These are phyloP conservation scores for Backusella westeae DNA, from an alignment of 192 early-diverging fungal species.

Conservation along the genomic window DNA sequence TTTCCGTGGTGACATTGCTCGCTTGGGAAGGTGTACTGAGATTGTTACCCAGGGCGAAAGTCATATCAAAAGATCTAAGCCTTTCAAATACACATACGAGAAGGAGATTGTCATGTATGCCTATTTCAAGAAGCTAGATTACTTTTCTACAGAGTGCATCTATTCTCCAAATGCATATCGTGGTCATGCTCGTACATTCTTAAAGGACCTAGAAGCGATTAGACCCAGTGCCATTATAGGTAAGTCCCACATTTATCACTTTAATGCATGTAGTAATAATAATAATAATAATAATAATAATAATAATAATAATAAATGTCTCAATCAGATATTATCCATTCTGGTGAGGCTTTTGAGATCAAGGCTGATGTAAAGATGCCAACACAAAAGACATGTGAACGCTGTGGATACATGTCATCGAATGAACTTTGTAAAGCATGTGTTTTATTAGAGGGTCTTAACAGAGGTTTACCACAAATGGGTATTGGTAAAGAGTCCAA, in stretches of 20 bases:
- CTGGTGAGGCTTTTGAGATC: slow-evolving; percentile 85
- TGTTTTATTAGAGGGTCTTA: slow-evolving; percentile 87
- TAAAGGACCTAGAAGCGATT: slow-evolving; percentile 93
- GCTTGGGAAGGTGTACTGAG: slow-evolving; percentile 88
- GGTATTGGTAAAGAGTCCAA: slow-evolving; percentile 53
- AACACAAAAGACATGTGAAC: slow-evolving; percentile 62
- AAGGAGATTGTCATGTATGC: slow-evolving; percentile 99
- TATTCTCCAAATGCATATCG: slow-evolving; percentile 98
- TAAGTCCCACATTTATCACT: slow-evolving; percentile 18
- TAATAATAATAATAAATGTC: background rate
- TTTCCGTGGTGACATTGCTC: slow-evolving; percentile 89
- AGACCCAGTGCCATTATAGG: slow-evolving; percentile 86
- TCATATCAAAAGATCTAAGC: slow-evolving; percentile 86
- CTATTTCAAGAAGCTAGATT: slow-evolving; percentile 94
- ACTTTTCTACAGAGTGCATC: slow-evolving; percentile 98
- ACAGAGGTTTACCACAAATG: slow-evolving; percentile 80
- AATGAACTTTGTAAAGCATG: slow-evolving; percentile 95
- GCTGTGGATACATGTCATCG: slow-evolving; percentile 95
- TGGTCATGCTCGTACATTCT: slow-evolving; percentile 89
- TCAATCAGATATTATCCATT: slow-evolving; percentile 86
- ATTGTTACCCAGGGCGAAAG: slow-evolving; percentile 82
- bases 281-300: no score
- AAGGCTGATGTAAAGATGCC: slow-evolving; percentile 64
- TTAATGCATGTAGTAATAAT: background rate
- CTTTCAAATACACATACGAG: slow-evolving; percentile 99